These are phyloP conservation scores for Capsella rubella DNA, from an alignment of 441 rosid genomes.

Conservation along the genomic window DNA sequence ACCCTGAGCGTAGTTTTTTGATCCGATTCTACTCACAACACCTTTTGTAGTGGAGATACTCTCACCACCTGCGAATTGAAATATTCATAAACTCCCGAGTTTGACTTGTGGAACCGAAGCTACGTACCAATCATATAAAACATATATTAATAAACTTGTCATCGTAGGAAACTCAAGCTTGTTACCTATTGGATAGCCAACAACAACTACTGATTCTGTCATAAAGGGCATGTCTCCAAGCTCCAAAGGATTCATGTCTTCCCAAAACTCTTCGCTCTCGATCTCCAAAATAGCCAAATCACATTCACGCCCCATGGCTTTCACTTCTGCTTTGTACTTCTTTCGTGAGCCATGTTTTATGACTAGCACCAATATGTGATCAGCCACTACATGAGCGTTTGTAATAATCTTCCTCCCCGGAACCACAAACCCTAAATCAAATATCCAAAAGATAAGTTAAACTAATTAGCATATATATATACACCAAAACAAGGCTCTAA, in stretches of 20 bases:
- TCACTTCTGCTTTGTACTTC: background rate
- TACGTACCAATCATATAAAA: no score
- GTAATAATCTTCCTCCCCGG: background rate
- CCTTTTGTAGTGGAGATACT: no score
- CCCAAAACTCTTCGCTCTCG: background rate
- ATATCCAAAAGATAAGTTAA: background rate
- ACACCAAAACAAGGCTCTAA: no score
- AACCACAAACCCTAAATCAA: background rate
- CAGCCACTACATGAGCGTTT: constrained; percentile 1
- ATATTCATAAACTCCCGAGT: no score
- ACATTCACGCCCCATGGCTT: background rate
- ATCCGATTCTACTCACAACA: no score
- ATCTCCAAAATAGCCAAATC: background rate
- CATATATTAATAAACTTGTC: no score
- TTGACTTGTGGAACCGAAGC: no score
- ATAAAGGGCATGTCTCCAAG: background rate
- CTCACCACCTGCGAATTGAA: no score
- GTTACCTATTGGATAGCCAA: background rate
- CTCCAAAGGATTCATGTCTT: background rate
- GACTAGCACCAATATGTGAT: constrained; percentile 5
- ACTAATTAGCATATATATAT: no score
- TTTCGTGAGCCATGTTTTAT: constrained; percentile 4
- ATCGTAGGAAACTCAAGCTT: no score
- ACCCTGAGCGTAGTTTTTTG: no score
- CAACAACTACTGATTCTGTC: background rate